Conservation (phyloP, 2,329 filamentous ascomycete genomes). For the Claviceps sp. region DNA sequence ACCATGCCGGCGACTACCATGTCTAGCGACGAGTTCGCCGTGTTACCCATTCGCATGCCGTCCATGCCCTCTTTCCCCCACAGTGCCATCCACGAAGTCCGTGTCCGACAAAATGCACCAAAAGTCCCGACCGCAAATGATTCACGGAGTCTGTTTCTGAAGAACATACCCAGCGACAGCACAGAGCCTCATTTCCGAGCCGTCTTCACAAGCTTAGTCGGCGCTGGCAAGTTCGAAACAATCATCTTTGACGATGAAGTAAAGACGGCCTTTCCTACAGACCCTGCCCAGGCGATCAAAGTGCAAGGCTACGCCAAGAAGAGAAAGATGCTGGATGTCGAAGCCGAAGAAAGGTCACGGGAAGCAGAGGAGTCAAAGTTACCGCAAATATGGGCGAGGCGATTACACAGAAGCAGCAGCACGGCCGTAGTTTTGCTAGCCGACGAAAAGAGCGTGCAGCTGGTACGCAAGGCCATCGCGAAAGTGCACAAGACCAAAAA, state of each 20-base stretch:
- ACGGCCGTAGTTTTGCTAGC: slow-evolving; percentile 74
- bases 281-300: slow-evolving; percentile 35
- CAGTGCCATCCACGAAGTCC: slow-evolving; percentile 65
- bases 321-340: slow-evolving; percentile 29
- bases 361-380: slow-evolving; percentile 49
- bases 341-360: slow-evolving; percentile 40
- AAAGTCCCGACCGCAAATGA: slow-evolving; percentile 63
- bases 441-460: slow-evolving; percentile 64
- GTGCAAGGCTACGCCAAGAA: slow-evolving; percentile 25
- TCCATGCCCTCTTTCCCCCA: slow-evolving; percentile 47
- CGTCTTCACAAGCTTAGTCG: slow-evolving; percentile 61
- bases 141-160: slow-evolving; percentile 72
- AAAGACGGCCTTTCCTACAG: slow-evolving; percentile 25
- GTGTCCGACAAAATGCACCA: slow-evolving; percentile 72
- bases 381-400: slow-evolving; percentile 60
- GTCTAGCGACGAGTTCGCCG: slow-evolving; percentile 43
- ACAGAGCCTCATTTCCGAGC: slow-evolving; percentile 64
- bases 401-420: slow-evolving; percentile 58
- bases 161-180: slow-evolving; percentile 77
- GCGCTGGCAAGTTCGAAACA: slow-evolving; percentile 63
- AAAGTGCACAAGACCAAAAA: slow-evolving; percentile 47
- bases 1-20: slow-evolving; percentile 17
- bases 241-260: slow-evolving; percentile 60
- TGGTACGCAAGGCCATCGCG: slow-evolving; percentile 61
- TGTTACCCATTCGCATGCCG: slow-evolving; percentile 56